Evolutionary conservation across 2,329 filamentous ascomycete species (phyloP).

Genomic region (Pestalotiopsis sp.): DNA sequence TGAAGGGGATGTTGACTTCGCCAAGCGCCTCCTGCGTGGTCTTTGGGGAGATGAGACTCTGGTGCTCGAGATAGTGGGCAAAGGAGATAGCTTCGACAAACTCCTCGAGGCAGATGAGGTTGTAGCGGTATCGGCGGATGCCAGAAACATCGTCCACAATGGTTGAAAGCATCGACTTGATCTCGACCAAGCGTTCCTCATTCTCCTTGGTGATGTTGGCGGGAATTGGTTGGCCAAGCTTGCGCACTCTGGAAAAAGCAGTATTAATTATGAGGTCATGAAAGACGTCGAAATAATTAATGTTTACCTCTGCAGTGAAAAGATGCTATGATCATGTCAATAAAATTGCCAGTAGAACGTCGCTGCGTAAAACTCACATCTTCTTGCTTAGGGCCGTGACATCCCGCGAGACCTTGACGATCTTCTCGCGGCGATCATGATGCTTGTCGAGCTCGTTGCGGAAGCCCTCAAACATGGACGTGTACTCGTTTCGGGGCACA

Average conservation of each 20-base stretch:
- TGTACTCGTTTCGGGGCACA: slow-evolving; percentile 51
- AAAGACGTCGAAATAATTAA: neutral
- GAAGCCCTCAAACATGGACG: slow-evolving; percentile 83
- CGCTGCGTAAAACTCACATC: slow-evolving; percentile 63
- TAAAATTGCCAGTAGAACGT: neutral
- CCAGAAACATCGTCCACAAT: slow-evolving; percentile 76
- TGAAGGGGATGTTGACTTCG: slow-evolving; percentile 61
- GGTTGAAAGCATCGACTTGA: slow-evolving; percentile 67
- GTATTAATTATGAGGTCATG: slow-evolving; percentile 3
- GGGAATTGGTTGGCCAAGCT: slow-evolving; percentile 66
- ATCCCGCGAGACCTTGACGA: slow-evolving; percentile 90
- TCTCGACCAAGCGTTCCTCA: slow-evolving; percentile 69
- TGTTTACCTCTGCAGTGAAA: slow-evolving; percentile 76
- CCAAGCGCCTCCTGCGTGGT: slow-evolving; percentile 58
- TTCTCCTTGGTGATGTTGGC: slow-evolving; percentile 72
- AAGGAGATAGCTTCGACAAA: slow-evolving; percentile 92
- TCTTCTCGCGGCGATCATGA: slow-evolving; percentile 86
- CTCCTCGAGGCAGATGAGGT: slow-evolving; percentile 89
- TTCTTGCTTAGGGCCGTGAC: slow-evolving; percentile 96
- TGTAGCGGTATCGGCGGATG: slow-evolving; percentile 83
- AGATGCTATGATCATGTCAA: slow-evolving; percentile 62
- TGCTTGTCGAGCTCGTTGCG: slow-evolving; percentile 90
- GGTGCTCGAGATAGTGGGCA: slow-evolving; percentile 80
- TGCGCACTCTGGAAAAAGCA: slow-evolving; percentile 58
- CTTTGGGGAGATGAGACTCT: slow-evolving; percentile 71